Conservation (phyloP, 441 rosid species). For the Biscutella laevigata region DNA sequence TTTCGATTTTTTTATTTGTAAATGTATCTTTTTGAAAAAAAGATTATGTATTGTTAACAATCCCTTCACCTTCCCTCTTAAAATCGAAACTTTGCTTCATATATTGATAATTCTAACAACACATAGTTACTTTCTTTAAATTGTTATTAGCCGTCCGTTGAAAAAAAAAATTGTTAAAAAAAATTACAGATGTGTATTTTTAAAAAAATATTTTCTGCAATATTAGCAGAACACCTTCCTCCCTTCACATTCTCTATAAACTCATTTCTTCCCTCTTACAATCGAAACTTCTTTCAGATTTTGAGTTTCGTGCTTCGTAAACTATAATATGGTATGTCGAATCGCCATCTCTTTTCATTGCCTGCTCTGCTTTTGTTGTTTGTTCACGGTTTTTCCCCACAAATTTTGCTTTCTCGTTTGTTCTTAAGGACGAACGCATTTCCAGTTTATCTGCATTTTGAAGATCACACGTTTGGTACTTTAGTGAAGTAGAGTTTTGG, state of each 20-base stretch:
- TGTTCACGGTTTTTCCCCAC: background rate
- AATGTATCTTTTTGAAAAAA: too few relatives aligned
- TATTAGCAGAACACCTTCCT: too few relatives aligned
- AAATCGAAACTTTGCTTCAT: too few relatives aligned
- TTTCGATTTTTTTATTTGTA: too few relatives aligned
- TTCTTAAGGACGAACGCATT: background rate
- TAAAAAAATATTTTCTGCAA: too few relatives aligned
- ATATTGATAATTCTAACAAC: too few relatives aligned
- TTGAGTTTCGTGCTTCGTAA: background rate
- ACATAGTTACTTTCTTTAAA: too few relatives aligned
- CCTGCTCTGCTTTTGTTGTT: background rate
- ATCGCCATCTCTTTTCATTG: background rate
- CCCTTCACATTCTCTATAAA: constrained; percentile 13
- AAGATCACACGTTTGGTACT: constrained; percentile 19
- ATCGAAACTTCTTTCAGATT: constrained; percentile 4
- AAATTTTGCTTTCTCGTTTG: constrained; percentile 2
- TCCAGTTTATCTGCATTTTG: constrained; percentile 17
- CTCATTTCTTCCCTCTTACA: background rate
- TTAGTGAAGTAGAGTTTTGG: constrained; percentile 15
- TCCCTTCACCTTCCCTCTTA: too few relatives aligned
- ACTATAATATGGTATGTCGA: background rate
- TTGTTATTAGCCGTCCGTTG: too few relatives aligned
- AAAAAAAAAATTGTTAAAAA: too few relatives aligned
- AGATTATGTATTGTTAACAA: too few relatives aligned
- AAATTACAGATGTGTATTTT: too few relatives aligned